phyloP scores from a whole-genome alignment of 2,329 filamentous ascomycete species.

The Setomelanomma holmii region DNA sequence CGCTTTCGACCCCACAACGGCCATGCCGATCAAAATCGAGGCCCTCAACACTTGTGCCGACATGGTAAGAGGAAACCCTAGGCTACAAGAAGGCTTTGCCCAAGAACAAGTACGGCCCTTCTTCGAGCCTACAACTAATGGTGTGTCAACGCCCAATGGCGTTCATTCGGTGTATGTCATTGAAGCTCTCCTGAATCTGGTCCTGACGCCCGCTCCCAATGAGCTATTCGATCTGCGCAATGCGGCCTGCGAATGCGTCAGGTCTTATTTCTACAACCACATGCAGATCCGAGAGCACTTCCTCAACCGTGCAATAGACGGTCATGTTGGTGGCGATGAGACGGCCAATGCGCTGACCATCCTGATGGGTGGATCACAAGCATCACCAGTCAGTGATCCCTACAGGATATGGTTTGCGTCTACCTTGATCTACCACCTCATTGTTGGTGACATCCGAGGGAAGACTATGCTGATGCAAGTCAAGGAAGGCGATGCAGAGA shows the following conservation, averaged over 20 bases:
- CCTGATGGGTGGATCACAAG: constrained; percentile 71
- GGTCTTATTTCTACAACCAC: constrained; percentile 89
- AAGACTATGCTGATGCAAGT: constrained; percentile 82
- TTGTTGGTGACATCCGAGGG: constrained; percentile 79
- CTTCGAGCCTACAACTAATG: constrained; percentile 53
- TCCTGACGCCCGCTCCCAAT: constrained; percentile 70
- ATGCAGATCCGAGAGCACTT: constrained; percentile 84
- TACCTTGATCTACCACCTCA: constrained; percentile 82
- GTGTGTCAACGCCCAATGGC: constrained; percentile 56
- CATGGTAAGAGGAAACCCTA: constrained; percentile 80
- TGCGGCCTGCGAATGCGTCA: constrained; percentile 87
- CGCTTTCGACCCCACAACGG: constrained; percentile 76
- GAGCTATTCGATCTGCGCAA: constrained; percentile 80
- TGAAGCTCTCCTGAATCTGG: constrained; percentile 86
- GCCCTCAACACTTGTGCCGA: constrained; percentile 86
- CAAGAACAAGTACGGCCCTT: constrained; percentile 78
- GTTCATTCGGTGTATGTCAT: constrained; percentile 81
- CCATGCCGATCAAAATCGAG: constrained; percentile 81
- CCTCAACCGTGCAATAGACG: constrained; percentile 84
- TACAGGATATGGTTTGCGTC: constrained; percentile 91
- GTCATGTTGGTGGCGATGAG: constrained; percentile 80
- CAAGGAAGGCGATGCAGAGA: constrained; percentile 85
- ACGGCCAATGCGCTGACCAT: constrained; percentile 89
- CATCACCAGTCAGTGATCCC: constrained; percentile 73
- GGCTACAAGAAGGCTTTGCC: constrained; percentile 87